phyloP scores from a whole-genome alignment of 2,329 filamentous ascomycete genomes.

The Stromatinia cepivora region DNA sequence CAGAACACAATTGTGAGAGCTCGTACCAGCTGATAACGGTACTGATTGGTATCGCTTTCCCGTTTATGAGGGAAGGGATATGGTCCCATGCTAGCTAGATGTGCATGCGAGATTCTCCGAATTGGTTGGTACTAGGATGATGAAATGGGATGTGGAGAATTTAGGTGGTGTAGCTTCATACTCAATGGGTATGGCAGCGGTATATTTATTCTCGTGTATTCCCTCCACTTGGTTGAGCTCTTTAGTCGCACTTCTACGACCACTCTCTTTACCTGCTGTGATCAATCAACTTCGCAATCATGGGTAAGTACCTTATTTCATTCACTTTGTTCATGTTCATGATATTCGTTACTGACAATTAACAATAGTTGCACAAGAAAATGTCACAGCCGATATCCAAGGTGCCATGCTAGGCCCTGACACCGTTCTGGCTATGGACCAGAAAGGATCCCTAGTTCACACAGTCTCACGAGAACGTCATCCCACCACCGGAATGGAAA shows the following conservation, averaged over 20 bases:
- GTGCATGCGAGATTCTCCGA: conserved; percentile 15
- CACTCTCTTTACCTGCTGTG: conserved; percentile 18
- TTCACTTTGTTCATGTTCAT: not conserved
- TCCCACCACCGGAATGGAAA: not conserved
- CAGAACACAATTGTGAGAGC: conserved; percentile 5
- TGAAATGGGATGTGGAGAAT: conserved; percentile 1
- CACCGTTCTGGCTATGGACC: conserved; percentile 26
- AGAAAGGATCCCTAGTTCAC: conserved; percentile 29
- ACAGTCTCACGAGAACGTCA: conserved; percentile 22
- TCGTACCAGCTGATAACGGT: conserved; percentile 22
- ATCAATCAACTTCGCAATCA: conserved; percentile 17
- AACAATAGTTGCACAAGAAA: conserved; percentile 21
- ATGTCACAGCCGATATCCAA: conserved; percentile 26
- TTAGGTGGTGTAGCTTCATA: not conserved
- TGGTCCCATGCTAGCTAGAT: conserved; percentile 11
- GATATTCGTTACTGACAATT: not conserved
- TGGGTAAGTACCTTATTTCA: conserved; percentile 18
- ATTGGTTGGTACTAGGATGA: not conserved
- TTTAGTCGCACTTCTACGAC: conserved; percentile 21
- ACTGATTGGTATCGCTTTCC: conserved; percentile 17
- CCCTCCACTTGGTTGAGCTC: conserved; percentile 1
- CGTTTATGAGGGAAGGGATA: conserved; percentile 11
- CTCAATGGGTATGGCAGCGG: not conserved
- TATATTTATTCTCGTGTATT: conserved; percentile 24
- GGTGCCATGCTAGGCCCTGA: conserved; percentile 22